A percentile compares a stretch with the other conserved stretches of the same genome.
Evolutionary conservation across 2,329 filamentous ascomycete species (phyloP).

Genomic region (Fusarium pseudograminearum): DNA sequence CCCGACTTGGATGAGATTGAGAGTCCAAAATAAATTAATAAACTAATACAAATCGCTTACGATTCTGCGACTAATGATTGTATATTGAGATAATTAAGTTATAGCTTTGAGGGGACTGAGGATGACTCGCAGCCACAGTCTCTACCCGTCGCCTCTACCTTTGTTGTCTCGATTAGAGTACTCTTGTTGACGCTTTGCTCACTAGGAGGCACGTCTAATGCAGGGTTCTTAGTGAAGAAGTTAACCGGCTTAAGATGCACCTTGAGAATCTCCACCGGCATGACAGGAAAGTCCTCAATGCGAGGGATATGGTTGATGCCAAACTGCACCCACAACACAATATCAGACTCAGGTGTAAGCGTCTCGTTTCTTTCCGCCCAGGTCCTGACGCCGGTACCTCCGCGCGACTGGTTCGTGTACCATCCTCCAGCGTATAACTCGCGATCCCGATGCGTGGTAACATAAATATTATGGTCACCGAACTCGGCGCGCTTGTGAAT

Average conservation of each 20-base stretch:
- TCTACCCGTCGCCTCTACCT: not conserved
- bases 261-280: conserved; percentile 47
- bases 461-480: conserved; percentile 62
- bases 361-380: conserved; percentile 52
- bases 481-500: conserved; percentile 59
- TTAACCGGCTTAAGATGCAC: conserved; percentile 55
- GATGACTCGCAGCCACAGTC: conserved; percentile 20
- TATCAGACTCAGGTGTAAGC: conserved; percentile 77
- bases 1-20: not conserved
- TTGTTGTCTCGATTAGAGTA: conserved; percentile 22
- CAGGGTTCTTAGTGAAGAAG: conserved; percentile 62
- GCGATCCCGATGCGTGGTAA: conserved; percentile 62
- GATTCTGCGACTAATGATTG: not conserved
- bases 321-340: conserved; percentile 66
- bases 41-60: conserved; percentile 3
- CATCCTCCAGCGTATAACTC: conserved; percentile 65
- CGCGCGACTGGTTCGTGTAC: conserved; percentile 63
- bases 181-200: conserved; percentile 37
- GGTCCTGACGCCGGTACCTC: conserved; percentile 50
- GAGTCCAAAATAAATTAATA: conserved; percentile 12
- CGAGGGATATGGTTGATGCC: conserved; percentile 63
- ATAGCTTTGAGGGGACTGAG: conserved; percentile 18
- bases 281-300: conserved; percentile 64
- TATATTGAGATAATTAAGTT: not conserved
- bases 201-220: conserved; percentile 57